These are phyloP conservation scores for Lomentospora prolificans DNA, from an alignment of 2,329 filamentous ascomycete species.

Conservation along the genomic window DNA sequence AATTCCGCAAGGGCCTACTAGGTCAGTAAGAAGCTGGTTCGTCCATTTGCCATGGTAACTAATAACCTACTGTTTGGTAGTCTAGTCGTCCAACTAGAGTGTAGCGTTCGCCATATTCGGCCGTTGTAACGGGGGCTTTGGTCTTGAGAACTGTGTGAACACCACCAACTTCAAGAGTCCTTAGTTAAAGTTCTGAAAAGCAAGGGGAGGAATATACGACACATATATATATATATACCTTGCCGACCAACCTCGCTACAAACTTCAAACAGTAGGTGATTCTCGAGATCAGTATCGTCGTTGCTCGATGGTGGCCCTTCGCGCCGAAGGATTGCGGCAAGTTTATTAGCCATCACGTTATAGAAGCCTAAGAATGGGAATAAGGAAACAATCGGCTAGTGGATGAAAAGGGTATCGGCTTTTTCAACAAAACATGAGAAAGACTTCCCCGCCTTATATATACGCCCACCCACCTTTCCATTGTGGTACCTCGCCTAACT, in stretches of 20 bases:
- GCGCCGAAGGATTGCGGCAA: neutral
- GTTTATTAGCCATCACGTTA: neutral
- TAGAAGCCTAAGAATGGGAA: neutral
- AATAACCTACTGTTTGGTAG: neutral
- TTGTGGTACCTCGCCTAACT: no score
- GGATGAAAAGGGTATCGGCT: no score
- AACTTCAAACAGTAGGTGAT: neutral
- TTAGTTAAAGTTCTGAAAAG: neutral
- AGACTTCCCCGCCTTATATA: no score
- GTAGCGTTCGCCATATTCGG: neutral
- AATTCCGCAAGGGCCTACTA: neutral
- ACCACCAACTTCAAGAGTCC: neutral
- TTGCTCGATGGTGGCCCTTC: neutral
- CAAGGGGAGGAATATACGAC: no score
- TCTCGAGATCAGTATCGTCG: neutral
- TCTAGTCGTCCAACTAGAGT: neutral
- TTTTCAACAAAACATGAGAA: no score
- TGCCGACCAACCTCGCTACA: neutral
- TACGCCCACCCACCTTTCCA: no score
- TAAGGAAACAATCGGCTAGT: slow-evolving; percentile 11
- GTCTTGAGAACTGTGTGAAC: neutral
- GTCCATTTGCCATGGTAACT: no score
- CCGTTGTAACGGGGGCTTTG: neutral
- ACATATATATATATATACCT: neutral
- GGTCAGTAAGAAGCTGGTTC: no score